Evolutionary conservation across 2,329 filamentous ascomycete genomes (phyloP).

Genomic region (Fusarium pseudonygamai): DNA sequence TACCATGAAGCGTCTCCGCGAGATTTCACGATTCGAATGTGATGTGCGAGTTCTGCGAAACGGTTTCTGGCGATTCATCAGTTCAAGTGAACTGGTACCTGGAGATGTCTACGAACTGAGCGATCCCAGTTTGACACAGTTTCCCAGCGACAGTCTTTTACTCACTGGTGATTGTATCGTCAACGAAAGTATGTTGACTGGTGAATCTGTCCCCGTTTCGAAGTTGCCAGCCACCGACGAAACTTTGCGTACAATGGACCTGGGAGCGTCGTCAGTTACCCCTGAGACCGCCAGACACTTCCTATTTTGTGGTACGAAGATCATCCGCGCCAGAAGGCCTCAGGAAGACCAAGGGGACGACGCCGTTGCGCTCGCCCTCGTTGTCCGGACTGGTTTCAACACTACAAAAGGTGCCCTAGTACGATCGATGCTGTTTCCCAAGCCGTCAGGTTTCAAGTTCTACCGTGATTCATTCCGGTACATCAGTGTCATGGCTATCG

Average conservation of each 20-base stretch:
- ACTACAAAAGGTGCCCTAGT: constrained; percentile 97
- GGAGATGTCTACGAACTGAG: constrained; percentile 98
- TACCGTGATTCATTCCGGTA: constrained; percentile 98
- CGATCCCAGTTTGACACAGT: constrained; percentile 86
- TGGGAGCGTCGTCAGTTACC: constrained; percentile 83
- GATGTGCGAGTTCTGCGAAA: constrained; percentile 92
- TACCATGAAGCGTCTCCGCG: constrained; percentile 88
- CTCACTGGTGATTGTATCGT: constrained; percentile 96
- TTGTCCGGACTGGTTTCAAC: constrained; percentile 94
- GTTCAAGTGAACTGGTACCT: constrained; percentile 88
- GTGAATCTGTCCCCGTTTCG: constrained; percentile 96
- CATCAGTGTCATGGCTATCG: constrained; percentile 92
- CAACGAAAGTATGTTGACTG: constrained; percentile 98
- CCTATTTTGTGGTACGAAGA: constrained; percentile 94
- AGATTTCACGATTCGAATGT: constrained; percentile 95
- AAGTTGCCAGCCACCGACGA: constrained; percentile 87
- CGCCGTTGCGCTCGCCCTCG: constrained; percentile 89
- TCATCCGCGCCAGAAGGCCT: constrained; percentile 87
- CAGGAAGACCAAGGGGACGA: constrained; percentile 88
- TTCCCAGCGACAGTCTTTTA: constrained; percentile 91
- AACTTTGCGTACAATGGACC: constrained; percentile 77
- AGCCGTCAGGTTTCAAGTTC: constrained; percentile 98
- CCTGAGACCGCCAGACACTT: constrained; percentile 88
- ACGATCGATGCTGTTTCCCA: constrained; percentile 97
- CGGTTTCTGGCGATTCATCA: constrained; percentile 92